These are phyloP conservation scores for Gryganskiella cystojenkinii DNA, from an alignment of 192 early-diverging fungal genomes.

Conservation along the genomic window DNA sequence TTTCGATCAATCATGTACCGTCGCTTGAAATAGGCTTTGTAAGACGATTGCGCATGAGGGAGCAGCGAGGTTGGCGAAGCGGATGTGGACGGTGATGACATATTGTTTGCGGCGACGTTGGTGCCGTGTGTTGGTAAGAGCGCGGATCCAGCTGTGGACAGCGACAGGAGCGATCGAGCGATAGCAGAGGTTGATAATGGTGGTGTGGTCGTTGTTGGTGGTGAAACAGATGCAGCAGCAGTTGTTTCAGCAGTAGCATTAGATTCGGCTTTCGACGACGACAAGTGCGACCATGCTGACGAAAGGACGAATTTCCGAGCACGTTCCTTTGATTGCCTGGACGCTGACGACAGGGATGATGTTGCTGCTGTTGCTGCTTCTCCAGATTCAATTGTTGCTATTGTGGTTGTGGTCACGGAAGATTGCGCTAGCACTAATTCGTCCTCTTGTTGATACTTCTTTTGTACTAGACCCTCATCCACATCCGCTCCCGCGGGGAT, in stretches of 20 bases:
- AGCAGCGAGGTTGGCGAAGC: not conserved
- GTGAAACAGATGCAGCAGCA: not conserved
- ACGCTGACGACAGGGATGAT: conserved; percentile 1
- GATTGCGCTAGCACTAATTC: not conserved
- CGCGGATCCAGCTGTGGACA: conserved; percentile 23
- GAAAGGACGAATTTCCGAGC: too few species aligned
- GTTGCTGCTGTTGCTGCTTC: not conserved
- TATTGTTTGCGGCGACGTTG: conserved; percentile 51
- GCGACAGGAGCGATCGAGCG: conserved; percentile 8
- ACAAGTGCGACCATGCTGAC: too few species aligned
- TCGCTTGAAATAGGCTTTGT: conserved; percentile 65
- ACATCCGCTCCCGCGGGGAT: too few species aligned
- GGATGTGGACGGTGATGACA: conserved; percentile 2
- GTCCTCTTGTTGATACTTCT: not conserved
- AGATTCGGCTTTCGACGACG: too few species aligned
- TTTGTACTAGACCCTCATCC: not conserved
- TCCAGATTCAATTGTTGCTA: conserved; percentile 5
- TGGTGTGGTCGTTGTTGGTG: not conserved
- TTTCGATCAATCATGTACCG: conserved; percentile 62
- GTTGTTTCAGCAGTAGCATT: too few species aligned
- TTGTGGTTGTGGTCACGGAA: not conserved
- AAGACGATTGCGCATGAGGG: conserved; percentile 46
- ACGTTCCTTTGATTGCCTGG: too few species aligned
- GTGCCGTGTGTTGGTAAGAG: not conserved
- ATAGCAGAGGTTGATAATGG: conserved; percentile 46